These are phyloP conservation scores for Ophiobolus disseminans DNA, from an alignment of 2,329 filamentous ascomycete species.

Conservation along the genomic window DNA sequence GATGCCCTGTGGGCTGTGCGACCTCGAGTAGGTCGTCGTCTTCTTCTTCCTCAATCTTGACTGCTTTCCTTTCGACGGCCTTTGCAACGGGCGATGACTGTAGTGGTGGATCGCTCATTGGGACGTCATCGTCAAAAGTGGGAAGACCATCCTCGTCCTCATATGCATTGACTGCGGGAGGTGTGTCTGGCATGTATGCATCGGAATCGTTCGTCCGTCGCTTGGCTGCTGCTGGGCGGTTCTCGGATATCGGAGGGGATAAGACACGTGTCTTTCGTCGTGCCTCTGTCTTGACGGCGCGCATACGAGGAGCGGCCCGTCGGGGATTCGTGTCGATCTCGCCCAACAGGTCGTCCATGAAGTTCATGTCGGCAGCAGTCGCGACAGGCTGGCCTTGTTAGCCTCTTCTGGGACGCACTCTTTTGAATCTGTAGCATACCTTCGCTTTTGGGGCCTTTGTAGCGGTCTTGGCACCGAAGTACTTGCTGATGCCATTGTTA, in stretches of 20 bases:
- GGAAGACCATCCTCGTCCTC: constrained; percentile 65
- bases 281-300: constrained; percentile 74
- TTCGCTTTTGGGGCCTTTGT: constrained; percentile 76
- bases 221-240: constrained; percentile 32
- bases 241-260: constrained; percentile 72
- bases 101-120: constrained; percentile 79
- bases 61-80: constrained; percentile 72
- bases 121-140: constrained; percentile 69
- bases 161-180: constrained; percentile 47
- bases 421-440: constrained; percentile 57
- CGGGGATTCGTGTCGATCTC: constrained; percentile 83
- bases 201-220: constrained; percentile 44
- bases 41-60: constrained; percentile 71
- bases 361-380: constrained; percentile 87
- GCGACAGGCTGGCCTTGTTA: constrained; percentile 66
- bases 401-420: not conserved
- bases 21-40: constrained; percentile 88
- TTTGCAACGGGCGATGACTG: constrained; percentile 88
- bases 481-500: constrained; percentile 91
- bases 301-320: constrained; percentile 61
- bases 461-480: constrained; percentile 80
- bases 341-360: constrained; percentile 81
- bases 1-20: constrained; percentile 72
- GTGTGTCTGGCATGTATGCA: constrained; percentile 54
- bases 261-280: constrained; percentile 80